Conservation (phyloP, 495 filamentous ascomycete species). For the Penicillium mononematosum region DNA sequence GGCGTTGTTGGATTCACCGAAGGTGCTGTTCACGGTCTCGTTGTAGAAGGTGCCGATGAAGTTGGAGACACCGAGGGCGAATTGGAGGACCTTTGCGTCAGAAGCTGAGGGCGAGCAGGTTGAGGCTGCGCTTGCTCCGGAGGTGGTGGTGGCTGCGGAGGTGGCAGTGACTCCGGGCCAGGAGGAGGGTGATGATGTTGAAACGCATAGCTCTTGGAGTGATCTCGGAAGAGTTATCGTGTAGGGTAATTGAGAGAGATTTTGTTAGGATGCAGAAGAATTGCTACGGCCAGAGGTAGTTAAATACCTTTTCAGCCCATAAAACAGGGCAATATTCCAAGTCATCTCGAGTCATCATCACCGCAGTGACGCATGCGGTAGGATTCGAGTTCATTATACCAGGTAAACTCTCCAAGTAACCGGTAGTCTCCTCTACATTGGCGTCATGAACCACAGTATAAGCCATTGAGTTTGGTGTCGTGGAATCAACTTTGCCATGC, state of each 20-base stretch:
- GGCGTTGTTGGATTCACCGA: conserved; percentile 22
- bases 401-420: neutral
- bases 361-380: neutral
- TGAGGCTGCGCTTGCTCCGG: neutral
- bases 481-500: neutral
- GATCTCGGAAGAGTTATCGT: neutral
- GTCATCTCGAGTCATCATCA: neutral
- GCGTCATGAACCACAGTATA: conserved; percentile 8
- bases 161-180: conserved; percentile 9
- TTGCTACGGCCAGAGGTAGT: neutral
- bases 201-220: neutral
- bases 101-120: conserved; percentile 24
- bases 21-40: conserved; percentile 23
- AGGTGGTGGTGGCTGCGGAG: neutral
- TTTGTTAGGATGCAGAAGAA: neutral
- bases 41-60: conserved; percentile 31
- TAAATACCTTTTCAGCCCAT: neutral
- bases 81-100: conserved; percentile 28
- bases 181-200: neutral
- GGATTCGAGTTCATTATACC: neutral
- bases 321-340: neutral
- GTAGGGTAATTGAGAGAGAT: too few relatives aligned
- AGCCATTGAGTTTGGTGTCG: too few relatives aligned
- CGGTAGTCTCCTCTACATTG: neutral
- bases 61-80: conserved; percentile 27